Evolutionary conservation across 805 yeast genomes (phyloP), one percentile per base, ranked within the genome.

Genomic region (Candida cerambycidarum): DNA sequence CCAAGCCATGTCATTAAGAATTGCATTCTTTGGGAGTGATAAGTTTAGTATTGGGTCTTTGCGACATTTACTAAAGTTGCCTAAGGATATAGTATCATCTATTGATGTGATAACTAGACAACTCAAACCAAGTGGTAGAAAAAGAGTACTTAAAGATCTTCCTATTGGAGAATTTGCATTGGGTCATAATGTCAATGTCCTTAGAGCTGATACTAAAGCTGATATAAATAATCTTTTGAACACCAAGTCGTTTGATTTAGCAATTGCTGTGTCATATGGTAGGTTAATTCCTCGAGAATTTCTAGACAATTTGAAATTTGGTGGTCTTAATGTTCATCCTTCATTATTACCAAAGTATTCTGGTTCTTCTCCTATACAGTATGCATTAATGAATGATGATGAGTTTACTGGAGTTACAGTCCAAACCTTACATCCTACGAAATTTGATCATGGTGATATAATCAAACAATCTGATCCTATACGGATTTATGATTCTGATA

Each of bases 231-330:
- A 52, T 56, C 2, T 43, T 1, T 16, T 59, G 37, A 45, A 50
- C 0, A 36, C 46, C 0, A 44, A 58, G 1, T 42, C 59, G 2
- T 83, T 75, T 58, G 78, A 85, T 48, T 57, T 89, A 50, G 83
- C 89, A 0, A 71, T 93, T n/a, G 97, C 98, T 0, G 97, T 89
- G 1, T 89, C 97, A 0, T 93, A 81, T 59, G 99, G 98, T 0
- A 72, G 73, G 39, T 67, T 92, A 34, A 89, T 93, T 3, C 97
- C 98, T 0, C 65, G 63, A 0, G 44, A 59, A 1, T 79, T 89
- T 49, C 61, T 93, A 1, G 38, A 55, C 0, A 38, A 59, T 0
- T 63, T 82, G 15, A 59, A 61, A 10, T 79, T 61, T 55, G 89
- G 90, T 3, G 95, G 97, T 0, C 57, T 93, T 19, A 93, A 93